Evolutionary conservation across 495 filamentous ascomycete species (phyloP), one percentile per base, ranked within the genome.

Genomic region (Immersiella caudata): DNA sequence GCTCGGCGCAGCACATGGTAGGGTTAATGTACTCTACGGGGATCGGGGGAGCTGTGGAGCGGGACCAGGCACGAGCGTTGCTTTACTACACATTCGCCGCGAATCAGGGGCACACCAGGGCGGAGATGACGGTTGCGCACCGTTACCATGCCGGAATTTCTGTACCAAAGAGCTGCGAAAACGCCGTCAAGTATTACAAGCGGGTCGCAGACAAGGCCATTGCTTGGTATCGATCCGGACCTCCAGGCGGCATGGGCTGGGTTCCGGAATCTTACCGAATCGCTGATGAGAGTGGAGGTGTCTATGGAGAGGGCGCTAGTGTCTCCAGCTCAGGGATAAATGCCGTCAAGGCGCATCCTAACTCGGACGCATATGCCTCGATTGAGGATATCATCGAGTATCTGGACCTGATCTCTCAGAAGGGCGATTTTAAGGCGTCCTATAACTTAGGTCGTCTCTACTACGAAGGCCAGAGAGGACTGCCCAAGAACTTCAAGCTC

Each of bases 21-120:
- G 96, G 94, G 1, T 89, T 99, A 67, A 93, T 98, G 89, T 95
- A 98, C 78, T 93, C 93, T 49, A 98, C 96, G 11, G 95, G 96
- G 0, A 83, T 98, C 66, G 94, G 91, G 8, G 89, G 87, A 33
- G 88, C 87, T 1, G 93, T 97, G 24, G 86, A 93, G 78, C 86
- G 86, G 26, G 93, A 99, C 74, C 95, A 97, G 78, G 95, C 93
- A 21, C 93, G 93, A 77, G 92, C 95, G 8, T 82, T 98, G 66
- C 81, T 97, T 65, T 97, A 98, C 75, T 93, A 97, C 76, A 96
- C 93, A 9, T 97, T 97, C 75, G 94, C 95, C 0, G 96, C 96
- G 1, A 85, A 93, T 70, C 86, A 84, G 40, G 94, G 93, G 26
- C 88, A 96, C 72, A 92, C 90, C 20, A 86, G 87, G 63, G 93